These are phyloP conservation scores for Torulaspora gathmanii DNA, from an alignment of 805 yeast species.

Conservation along the genomic window DNA sequence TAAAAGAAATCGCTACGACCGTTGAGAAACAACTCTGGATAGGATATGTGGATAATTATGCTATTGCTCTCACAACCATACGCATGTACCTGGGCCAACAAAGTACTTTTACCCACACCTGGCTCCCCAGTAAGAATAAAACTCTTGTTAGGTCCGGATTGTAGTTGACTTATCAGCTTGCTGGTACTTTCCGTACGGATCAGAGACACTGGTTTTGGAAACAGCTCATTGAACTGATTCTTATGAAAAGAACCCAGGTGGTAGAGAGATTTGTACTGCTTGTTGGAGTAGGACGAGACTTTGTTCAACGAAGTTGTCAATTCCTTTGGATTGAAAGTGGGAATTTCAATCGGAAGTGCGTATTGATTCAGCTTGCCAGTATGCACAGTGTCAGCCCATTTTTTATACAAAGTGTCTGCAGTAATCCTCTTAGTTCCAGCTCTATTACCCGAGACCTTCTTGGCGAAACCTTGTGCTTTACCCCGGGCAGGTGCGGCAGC, in stretches of 20 bases:
- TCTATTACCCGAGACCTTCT: constrained; percentile 18
- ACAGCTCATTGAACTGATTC: constrained; percentile 64
- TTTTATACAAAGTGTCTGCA: constrained; percentile 33
- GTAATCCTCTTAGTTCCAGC: constrained; percentile 27
- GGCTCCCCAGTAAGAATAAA: constrained; percentile 58
- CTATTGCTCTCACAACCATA: constrained; percentile 45
- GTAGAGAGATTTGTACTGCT: constrained; percentile 42
- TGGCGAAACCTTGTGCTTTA: constrained; percentile 32
- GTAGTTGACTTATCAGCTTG: constrained; percentile 39
- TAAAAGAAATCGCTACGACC: constrained; percentile 68
- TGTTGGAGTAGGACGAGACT: constrained; percentile 41
- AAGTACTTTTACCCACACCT: constrained; percentile 77
- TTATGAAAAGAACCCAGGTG: constrained; percentile 62
- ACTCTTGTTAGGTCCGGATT: constrained; percentile 44
- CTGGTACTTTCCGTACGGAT: constrained; percentile 47
- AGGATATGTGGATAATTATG: constrained; percentile 58
- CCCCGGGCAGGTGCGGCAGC: constrained; percentile 28
- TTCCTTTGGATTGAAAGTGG: constrained; percentile 18
- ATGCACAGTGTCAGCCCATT: constrained; percentile 33
- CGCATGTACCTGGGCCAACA: constrained; percentile 52
- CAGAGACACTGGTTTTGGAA: constrained; percentile 54
- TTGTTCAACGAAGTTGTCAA: constrained; percentile 22
- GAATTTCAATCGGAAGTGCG: constrained; percentile 27
- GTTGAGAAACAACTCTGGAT: constrained; percentile 56
- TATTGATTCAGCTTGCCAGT: constrained; percentile 31